Evolutionary conservation across 768 basidiomycete genomes (phyloP), one percentile per base, ranked within the genome.

Genomic region (Nidula microcarpa): DNA sequence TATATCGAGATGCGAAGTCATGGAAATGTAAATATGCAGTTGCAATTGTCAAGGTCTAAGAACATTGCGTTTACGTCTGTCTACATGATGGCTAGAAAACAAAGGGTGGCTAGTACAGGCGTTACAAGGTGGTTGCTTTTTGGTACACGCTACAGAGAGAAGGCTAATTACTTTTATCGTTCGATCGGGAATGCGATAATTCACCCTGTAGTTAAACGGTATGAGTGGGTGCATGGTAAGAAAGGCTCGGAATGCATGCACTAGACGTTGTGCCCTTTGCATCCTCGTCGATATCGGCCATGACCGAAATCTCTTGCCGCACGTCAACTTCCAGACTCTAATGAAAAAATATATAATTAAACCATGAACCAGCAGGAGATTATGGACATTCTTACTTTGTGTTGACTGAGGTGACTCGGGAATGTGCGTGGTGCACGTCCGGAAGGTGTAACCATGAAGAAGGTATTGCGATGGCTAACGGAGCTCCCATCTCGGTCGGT

Each of bases 401-500:
- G 33, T 53, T 44, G 10, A 14, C 23, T 30, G 23, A 30, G 18
- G 16, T 57, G 37, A 16, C 44, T 33, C 18, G 35, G 6, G 11
- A 49, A 33, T 6, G 50, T 17, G 41, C 43, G n/a, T 36, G 56
- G 56, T 30, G 35, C 45, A 33, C 58, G 53, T 2, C 57, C 58
- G 51, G 51, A 60, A 48, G 56, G 57, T 18, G 62, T 63, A 43
- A 67, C 61, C 56, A 65, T 49, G 53, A 62, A 61, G 53, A 60
- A 53, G 6, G 57, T 55, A 46, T 64, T 55, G 14, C 59, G 34
- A 53, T 55, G 35, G 47, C 48, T 53, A 13, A 57, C 59, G 39
- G 57, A 62, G 23, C 56, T 60, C 8, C 57, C 65, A 48, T 66
- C 60, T 16, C 62, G 67, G 34, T 84, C 81, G 1, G 81, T 79